Evolutionary conservation across 495 filamentous ascomycete species (phyloP).

Genomic region (Penicillium lagena): DNA sequence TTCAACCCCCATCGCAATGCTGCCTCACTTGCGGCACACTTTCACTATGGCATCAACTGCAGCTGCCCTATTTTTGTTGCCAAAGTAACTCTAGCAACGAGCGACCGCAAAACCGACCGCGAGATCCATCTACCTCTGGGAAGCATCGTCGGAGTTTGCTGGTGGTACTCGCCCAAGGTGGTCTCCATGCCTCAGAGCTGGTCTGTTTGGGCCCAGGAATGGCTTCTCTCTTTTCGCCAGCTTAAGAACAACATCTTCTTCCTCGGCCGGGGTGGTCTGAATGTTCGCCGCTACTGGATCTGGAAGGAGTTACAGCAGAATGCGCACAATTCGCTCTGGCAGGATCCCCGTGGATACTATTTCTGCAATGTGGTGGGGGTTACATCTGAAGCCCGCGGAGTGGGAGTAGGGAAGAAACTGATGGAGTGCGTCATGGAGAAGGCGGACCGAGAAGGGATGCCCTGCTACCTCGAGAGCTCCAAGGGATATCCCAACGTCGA

Average conservation of each 20-base stretch:
- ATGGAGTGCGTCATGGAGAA: conserved; percentile 50
- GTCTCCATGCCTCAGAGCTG: conserved; percentile 37
- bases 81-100: conserved; percentile 25
- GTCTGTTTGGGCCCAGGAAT: conserved; percentile 49
- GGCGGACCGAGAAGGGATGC: conserved; percentile 53
- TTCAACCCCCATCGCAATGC: conserved; percentile 53
- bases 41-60: conserved; percentile 52
- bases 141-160: conserved; percentile 53
- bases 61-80: conserved; percentile 59
- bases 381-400: conserved; percentile 49
- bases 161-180: conserved; percentile 53
- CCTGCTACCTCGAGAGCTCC: conserved; percentile 61
- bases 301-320: conserved; percentile 39
- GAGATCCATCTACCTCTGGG: conserved; percentile 12
- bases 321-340: conserved; percentile 31
- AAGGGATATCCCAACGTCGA: conserved; percentile 55
- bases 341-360: conserved; percentile 51
- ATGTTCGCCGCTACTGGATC: conserved; percentile 55
- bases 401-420: conserved; percentile 52
- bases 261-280: conserved; percentile 56
- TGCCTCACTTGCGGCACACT: conserved; percentile 55
- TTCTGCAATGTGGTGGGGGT: conserved; percentile 67
- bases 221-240: conserved; percentile 54
- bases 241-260: conserved; percentile 55
- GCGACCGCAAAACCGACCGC: conserved; percentile 8